Percentiles rank a stretch among this genome's conserved stretches.
Evolutionary conservation across 129 eudicot genomes (phyloP).

Genomic region (Tagetes erecta): DNA sequence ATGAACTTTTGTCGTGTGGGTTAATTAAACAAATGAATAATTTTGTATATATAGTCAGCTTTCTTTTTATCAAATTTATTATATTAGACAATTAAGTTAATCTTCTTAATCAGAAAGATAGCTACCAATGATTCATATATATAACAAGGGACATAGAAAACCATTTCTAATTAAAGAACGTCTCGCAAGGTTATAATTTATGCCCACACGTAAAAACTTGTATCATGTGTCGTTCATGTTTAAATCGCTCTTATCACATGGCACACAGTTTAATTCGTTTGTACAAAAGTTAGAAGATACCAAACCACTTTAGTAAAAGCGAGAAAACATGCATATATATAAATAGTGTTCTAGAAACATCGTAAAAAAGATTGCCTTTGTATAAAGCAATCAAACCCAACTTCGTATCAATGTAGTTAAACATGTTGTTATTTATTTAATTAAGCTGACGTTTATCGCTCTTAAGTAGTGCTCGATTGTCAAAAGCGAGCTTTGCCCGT

Average conservation of each 20-base stretch:
- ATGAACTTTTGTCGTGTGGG: conserved; percentile 8
- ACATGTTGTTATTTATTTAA: conserved; percentile 4
- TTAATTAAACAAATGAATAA: neutral
- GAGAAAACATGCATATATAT: neutral
- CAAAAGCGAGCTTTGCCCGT: conserved; percentile 12
- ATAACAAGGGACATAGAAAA: neutral
- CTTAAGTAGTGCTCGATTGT: neutral
- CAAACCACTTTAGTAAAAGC: conserved; percentile 17
- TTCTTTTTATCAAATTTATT: neutral
- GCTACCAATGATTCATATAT: no score
- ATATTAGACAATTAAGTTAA: no score
- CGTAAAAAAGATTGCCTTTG: neutral
- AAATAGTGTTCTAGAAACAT: conserved; percentile 21
- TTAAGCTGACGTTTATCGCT: neutral
- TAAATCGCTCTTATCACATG: conserved; percentile 13
- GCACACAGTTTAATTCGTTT: neutral
- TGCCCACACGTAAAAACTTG: neutral
- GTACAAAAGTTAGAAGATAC: conserved; percentile 2
- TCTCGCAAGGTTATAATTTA: neutral
- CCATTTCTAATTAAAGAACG: neutral
- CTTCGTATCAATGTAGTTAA: neutral
- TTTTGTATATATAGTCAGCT: neutral
- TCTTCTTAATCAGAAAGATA: no score
- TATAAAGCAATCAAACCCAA: conserved; percentile 12
- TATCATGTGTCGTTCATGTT: neutral